A percentile compares a stretch with the other conserved stretches of the same genome.
Evolutionary conservation across 1,139 yeast species (phyloP).

Genomic region (Scheffersomyces illinoinensis): DNA sequence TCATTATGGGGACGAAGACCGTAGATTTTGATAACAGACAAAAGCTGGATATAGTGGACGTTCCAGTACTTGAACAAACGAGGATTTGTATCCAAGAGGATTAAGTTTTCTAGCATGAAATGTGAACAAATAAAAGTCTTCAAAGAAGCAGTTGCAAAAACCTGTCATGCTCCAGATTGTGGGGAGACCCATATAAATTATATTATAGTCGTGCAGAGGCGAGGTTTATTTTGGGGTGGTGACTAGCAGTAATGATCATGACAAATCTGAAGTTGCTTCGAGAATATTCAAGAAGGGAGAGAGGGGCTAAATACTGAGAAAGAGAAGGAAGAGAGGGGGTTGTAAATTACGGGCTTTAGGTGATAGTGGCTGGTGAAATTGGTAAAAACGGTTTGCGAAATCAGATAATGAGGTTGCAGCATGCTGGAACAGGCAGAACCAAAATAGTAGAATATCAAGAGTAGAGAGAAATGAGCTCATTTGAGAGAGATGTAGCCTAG

Average conservation of each 20-base stretch:
- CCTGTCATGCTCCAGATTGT: background rate
- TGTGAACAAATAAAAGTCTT: background rate
- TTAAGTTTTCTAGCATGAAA: background rate
- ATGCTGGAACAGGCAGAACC: no score
- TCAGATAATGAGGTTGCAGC: no score
- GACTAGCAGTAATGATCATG: background rate
- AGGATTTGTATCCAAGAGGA: background rate
- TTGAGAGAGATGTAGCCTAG: no score
- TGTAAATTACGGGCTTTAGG: no score
- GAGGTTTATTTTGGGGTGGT: background rate
- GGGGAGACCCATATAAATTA: background rate
- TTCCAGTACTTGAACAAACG: background rate
- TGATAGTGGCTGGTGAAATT: no score
- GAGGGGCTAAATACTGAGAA: background rate
- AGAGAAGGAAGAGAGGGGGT: background rate
- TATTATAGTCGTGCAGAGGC: background rate
- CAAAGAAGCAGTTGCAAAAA: background rate
- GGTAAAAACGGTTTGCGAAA: no score
- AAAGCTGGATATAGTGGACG: background rate
- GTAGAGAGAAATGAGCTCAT: no score
- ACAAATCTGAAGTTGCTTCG: background rate
- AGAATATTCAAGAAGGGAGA: background rate
- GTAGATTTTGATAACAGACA: background rate
- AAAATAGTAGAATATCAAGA: no score
- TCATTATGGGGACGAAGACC: background rate